Percentiles rank a stretch among this genome's conserved stretches.
Conservation (phyloP, 345 rosid species). For the Raphanus raphanistrum region DNA sequence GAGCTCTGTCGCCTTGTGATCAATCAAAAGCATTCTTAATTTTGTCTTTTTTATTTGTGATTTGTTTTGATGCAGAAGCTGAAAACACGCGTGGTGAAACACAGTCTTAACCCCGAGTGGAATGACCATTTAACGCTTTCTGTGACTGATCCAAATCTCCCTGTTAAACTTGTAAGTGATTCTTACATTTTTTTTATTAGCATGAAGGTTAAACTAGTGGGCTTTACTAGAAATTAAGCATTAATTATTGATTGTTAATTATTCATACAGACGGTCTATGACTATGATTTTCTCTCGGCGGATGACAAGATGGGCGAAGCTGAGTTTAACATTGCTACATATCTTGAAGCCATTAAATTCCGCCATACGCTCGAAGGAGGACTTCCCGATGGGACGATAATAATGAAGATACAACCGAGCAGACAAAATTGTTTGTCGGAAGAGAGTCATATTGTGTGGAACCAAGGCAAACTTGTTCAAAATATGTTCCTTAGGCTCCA, state of each 20-base stretch:
- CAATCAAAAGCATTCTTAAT: background rate
- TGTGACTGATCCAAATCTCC: constrained; percentile 56
- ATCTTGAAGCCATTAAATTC: constrained; percentile 52
- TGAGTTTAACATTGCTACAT: constrained; percentile 55
- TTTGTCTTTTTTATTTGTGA: background rate
- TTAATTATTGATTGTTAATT: background rate
- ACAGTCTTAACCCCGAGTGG: constrained; percentile 75
- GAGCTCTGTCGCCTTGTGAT: background rate
- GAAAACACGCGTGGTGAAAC: constrained; percentile 70
- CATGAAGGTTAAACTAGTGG: background rate
- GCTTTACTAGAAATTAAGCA: background rate
- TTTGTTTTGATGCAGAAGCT: constrained; percentile 50
- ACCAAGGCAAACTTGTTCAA: constrained; percentile 57
- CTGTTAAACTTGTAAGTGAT: constrained; percentile 63
- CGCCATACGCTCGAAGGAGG: constrained; percentile 27
- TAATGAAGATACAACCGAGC: constrained; percentile 49
- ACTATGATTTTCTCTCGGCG: constrained; percentile 55
- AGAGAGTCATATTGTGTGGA: constrained; percentile 56
- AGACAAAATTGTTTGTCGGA: constrained; percentile 59
- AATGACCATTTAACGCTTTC: constrained; percentile 80
- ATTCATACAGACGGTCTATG: constrained; percentile 58
- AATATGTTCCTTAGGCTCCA: constrained; percentile 57
- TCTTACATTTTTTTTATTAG: background rate
- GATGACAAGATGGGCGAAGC: constrained; percentile 95
- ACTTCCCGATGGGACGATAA: constrained; percentile 55